These are phyloP conservation scores for Pulicaria dysenterica DNA, from an alignment of 129 eudicot genomes.

Conservation along the genomic window DNA sequence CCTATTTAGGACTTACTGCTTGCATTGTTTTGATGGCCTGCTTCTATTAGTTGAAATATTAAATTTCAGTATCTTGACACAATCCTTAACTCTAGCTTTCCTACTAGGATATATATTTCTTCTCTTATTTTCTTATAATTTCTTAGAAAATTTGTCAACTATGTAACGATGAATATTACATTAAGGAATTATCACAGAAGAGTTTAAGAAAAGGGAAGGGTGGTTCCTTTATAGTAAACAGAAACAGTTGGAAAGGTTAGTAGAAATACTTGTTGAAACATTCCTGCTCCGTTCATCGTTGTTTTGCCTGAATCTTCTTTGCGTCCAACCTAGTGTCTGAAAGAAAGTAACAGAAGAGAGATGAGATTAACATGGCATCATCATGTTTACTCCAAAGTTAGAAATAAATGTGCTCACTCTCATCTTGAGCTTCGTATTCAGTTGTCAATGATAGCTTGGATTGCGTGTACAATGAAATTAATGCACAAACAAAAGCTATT, in stretches of 20 bases:
- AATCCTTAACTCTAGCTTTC: no score
- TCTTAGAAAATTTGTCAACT: conserved; percentile 6
- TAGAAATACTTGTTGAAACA: conserved; percentile 44
- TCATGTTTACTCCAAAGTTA: not conserved
- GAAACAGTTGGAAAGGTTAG: conserved; percentile 2
- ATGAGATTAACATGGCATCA: conserved; percentile 18
- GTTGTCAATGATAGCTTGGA: conserved; percentile 21
- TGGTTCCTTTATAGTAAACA: not conserved
- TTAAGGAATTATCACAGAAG: conserved; percentile 4
- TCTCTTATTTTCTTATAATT: not conserved
- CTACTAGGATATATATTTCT: no score
- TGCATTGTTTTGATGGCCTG: no score
- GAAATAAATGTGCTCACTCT: conserved; percentile 50
- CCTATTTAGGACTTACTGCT: no score
- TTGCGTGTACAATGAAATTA: conserved; percentile 26
- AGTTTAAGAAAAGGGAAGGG: not conserved
- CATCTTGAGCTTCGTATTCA: conserved; percentile 52
- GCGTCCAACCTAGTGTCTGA: conserved; percentile 88
- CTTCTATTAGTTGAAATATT: no score
- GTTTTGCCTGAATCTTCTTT: conserved; percentile 50
- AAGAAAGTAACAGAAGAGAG: conserved; percentile 21
- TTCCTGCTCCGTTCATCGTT: conserved; percentile 44
- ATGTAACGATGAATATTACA: not conserved
- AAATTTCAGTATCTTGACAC: no score
- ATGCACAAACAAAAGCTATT: conserved; percentile 28